These are phyloP conservation scores for Aspergillus quadricinctus DNA, from an alignment of 2,329 filamentous ascomycete species.

Conservation along the genomic window DNA sequence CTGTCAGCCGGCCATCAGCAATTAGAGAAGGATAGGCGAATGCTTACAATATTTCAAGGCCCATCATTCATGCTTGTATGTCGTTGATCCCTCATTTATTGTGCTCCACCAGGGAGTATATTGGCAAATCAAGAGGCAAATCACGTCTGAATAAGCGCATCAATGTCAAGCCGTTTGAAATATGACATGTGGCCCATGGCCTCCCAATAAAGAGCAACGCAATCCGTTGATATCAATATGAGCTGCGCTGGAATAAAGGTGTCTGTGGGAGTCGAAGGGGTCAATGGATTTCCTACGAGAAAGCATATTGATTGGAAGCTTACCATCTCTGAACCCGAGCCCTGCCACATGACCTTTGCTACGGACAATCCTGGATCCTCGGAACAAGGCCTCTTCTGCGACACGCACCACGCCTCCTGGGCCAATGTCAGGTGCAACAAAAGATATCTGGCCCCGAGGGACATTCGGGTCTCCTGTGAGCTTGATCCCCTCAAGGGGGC, in stretches of 20 bases:
- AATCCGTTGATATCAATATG: conserved; percentile 71
- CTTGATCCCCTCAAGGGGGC: conserved; percentile 78
- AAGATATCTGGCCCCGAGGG: conserved; percentile 78
- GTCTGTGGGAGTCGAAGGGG: conserved; percentile 14
- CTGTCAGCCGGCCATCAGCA: not conserved
- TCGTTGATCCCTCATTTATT: too few relatives aligned
- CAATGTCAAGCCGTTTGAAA: conserved; percentile 42
- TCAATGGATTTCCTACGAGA: not conserved
- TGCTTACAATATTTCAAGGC: not conserved
- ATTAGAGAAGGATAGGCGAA: not conserved
- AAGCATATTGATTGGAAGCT: conserved; percentile 30
- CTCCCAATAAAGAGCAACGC: conserved; percentile 79
- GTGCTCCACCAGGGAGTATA: not conserved
- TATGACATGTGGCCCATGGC: conserved; percentile 44
- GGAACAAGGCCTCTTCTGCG: conserved; percentile 64
- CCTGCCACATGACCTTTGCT: conserved; percentile 75
- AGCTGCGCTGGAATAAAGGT: conserved; percentile 69
- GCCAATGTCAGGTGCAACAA: conserved; percentile 74
- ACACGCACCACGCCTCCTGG: conserved; percentile 59
- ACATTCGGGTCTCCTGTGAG: conserved; percentile 89
- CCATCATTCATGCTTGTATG: conserved; percentile 4
- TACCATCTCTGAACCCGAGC: conserved; percentile 67
- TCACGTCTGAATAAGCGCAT: conserved; percentile 32
- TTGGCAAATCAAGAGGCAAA: not conserved
- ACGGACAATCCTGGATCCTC: conserved; percentile 67